Evolutionary conservation across 2,329 filamentous ascomycete species (phyloP).

Genomic region (Ceratocystis variospora): DNA sequence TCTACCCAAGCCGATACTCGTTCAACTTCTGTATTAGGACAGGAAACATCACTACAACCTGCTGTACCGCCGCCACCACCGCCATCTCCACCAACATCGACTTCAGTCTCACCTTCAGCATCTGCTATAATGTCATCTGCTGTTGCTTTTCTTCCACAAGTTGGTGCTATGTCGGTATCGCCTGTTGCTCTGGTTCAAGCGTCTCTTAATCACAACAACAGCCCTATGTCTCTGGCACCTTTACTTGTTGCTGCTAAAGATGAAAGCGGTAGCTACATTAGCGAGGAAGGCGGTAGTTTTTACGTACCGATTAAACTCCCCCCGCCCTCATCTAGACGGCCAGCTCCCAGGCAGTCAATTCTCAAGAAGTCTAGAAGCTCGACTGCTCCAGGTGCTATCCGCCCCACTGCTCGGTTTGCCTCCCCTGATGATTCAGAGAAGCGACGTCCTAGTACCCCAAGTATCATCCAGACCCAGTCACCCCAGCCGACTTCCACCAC

Average conservation of each 20-base stretch:
- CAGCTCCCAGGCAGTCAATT: conserved; percentile 36
- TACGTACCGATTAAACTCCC: not conserved
- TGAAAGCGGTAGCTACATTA: not conserved
- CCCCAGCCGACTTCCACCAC: not conserved
- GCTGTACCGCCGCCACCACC: not conserved
- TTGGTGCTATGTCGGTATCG: not conserved
- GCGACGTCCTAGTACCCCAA: not conserved
- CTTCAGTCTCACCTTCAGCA: not conserved
- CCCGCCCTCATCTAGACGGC: conserved; percentile 32
- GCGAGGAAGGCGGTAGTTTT: not conserved
- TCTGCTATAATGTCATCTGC: not conserved
- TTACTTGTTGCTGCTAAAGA: not conserved
- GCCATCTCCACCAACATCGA: not conserved
- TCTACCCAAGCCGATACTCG: conserved; percentile 4
- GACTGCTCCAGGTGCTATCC: conserved; percentile 37
- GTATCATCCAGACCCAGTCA: not conserved
- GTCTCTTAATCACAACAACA: not conserved
- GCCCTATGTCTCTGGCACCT: not conserved
- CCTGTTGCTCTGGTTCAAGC: not conserved
- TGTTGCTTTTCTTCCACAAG: conserved; percentile 1
- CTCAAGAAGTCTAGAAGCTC: conserved; percentile 43
- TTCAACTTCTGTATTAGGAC: not conserved
- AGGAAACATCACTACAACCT: not conserved
- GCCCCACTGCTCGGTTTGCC: conserved; percentile 48
- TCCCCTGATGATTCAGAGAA: conserved; percentile 35